phyloP scores from a whole-genome alignment of 1,139 yeast genomes.

The Taphrina wiesneri region DNA sequence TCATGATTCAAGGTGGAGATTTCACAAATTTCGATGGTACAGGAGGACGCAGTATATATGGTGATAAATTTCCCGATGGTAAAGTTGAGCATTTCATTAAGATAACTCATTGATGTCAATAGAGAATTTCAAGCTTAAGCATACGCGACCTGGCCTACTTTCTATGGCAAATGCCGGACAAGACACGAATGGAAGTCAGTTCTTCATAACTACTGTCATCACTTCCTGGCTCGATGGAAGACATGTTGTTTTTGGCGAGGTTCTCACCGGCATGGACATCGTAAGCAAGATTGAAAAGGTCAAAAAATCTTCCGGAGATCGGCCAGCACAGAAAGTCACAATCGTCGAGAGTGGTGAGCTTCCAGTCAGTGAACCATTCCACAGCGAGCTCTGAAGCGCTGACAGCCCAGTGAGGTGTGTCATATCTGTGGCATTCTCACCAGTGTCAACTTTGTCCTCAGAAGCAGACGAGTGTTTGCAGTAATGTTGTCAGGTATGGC shows the following conservation, averaged over 20 bases:
- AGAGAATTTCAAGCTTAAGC: slow-evolving; percentile 65
- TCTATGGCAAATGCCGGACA: slow-evolving; percentile 97
- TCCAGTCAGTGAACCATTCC: slow-evolving; percentile 45
- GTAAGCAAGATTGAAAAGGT: slow-evolving; percentile 69
- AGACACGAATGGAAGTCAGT: slow-evolving; percentile 93
- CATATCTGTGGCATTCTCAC: not conserved
- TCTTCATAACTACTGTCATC: slow-evolving; percentile 75
- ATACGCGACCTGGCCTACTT: slow-evolving; percentile 71
- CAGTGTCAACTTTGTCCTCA: too few species aligned
- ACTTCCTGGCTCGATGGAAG: slow-evolving; percentile 80
- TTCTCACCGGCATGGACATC: slow-evolving; percentile 75
- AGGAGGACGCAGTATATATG: slow-evolving; percentile 94
- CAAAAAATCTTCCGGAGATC: slow-evolving; percentile 49
- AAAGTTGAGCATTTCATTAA: slow-evolving; percentile 40
- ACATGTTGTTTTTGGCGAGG: slow-evolving; percentile 95
- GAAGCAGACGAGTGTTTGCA: too few species aligned
- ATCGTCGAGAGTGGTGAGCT: slow-evolving; percentile 80
- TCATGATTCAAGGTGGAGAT: slow-evolving; percentile 98
- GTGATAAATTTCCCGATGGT: slow-evolving; percentile 94
- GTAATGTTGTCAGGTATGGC: too few species aligned
- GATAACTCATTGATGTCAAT: not conserved
- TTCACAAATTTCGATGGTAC: slow-evolving; percentile 86
- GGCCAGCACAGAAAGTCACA: slow-evolving; percentile 64
- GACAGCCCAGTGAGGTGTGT: not conserved
- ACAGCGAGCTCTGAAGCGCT: slow-evolving; percentile 24